Conservation (phyloP, 768 basidiomycete genomes). For the Asterophora lycoperdoides region DNA sequence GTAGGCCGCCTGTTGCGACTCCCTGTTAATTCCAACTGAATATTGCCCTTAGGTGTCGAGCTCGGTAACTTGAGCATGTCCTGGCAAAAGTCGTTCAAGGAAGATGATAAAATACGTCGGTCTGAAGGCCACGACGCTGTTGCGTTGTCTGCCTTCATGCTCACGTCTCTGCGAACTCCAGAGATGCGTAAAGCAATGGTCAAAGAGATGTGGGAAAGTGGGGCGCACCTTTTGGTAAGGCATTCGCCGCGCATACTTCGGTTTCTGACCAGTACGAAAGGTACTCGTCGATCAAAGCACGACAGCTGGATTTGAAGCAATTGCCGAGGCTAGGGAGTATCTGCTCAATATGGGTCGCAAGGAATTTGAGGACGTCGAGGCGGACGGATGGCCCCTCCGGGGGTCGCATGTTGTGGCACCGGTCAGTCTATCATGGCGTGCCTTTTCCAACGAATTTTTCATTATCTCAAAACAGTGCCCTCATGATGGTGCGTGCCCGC, state of each 20-base stretch:
- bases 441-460: slow-evolving; percentile 2
- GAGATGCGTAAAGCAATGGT: slow-evolving; percentile 62
- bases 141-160: slow-evolving; percentile 81
- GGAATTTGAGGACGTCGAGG: slow-evolving; percentile 48
- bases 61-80: slow-evolving; percentile 39
- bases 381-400: slow-evolving; percentile 29
- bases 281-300: slow-evolving; percentile 85
- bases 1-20: slow-evolving; percentile 10
- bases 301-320: slow-evolving; percentile 65
- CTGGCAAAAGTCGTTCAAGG: slow-evolving; percentile 58
- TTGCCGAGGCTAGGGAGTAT: slow-evolving; percentile 75
- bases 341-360: slow-evolving; percentile 61
- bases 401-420: slow-evolving; percentile 89
- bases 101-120: slow-evolving; percentile 38
- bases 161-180: slow-evolving; percentile 66
- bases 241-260: slow-evolving; percentile 1
- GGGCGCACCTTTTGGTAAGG: slow-evolving; percentile 74
- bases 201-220: slow-evolving; percentile 89
- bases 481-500: slow-evolving; percentile 82
- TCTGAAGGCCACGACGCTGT: slow-evolving; percentile 48
- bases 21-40: neutral
- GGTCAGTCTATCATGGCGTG: slow-evolving; percentile 39
- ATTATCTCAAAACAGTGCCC: slow-evolving; percentile 61
- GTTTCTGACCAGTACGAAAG: slow-evolving; percentile 34
- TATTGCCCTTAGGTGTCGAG: slow-evolving; percentile 37